A percentile compares a stretch with the other conserved stretches of the same genome.
Conservation (phyloP, 192 early-diverging fungal genomes). For the Podila minutissima region DNA sequence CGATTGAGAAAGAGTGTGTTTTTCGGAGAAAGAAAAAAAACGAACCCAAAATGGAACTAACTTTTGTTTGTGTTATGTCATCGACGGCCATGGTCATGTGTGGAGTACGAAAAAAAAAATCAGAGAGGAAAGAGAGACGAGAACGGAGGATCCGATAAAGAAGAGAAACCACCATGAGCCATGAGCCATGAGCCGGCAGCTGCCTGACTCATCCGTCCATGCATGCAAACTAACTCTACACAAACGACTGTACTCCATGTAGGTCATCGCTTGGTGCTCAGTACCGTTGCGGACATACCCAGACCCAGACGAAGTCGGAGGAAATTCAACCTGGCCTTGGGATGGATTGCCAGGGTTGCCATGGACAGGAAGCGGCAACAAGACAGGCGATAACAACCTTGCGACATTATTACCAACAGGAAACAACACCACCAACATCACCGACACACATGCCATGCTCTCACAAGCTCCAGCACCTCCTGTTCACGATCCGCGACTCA, state of each 20-base stretch:
- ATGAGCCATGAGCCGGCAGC: too few species aligned
- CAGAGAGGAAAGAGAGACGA: too few species aligned
- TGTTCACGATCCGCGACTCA: constrained; percentile 32
- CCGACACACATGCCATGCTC: constrained; percentile 9
- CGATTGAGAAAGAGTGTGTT: too few species aligned
- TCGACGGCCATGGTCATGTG: neutral
- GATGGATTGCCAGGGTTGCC: constrained; percentile 27
- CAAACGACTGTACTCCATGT: neutral
- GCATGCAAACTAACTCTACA: too few species aligned
- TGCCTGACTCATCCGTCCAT: too few species aligned
- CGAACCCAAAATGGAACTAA: neutral
- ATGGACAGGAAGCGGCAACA: neutral
- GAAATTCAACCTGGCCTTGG: constrained; percentile 37
- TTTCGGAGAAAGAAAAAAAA: constrained; percentile 1
- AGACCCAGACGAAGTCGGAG: constrained; percentile 20
- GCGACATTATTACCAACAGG: neutral
- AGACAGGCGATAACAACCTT: constrained; percentile 1
- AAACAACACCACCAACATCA: constrained; percentile 6
- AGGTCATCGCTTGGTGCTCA: constrained; percentile 51
- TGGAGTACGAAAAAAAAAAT: too few species aligned
- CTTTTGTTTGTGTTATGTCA: neutral
- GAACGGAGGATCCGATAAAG: too few species aligned
- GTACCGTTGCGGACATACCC: constrained; percentile 43
- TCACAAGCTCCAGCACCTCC: constrained; percentile 17
- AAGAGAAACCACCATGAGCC: too few species aligned